Evolutionary conservation across 495 filamentous ascomycete species (phyloP).

Genomic region (Daldinia grandis): DNA sequence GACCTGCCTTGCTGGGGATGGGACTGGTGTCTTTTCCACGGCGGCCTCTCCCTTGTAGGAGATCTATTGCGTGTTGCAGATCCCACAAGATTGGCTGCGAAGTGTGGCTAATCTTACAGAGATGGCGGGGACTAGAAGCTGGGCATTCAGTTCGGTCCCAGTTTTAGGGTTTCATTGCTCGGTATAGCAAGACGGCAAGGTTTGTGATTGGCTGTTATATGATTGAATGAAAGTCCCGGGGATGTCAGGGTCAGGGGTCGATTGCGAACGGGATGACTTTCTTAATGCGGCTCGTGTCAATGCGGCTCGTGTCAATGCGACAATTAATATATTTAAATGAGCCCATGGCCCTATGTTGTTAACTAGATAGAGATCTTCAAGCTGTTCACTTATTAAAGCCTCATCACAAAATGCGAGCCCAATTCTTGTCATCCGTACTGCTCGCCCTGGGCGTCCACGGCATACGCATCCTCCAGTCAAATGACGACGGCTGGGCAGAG

Average conservation of each 20-base stretch:
- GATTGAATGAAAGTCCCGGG: not conserved
- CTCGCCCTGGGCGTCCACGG: constrained; percentile 38
- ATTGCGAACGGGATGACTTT: constrained; percentile 12
- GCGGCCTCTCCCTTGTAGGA: constrained; percentile 22
- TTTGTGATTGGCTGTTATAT: constrained; percentile 14
- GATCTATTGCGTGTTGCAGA: constrained; percentile 16
- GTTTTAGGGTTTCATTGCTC: constrained; percentile 25
- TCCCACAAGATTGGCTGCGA: constrained; percentile 32
- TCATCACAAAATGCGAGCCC: constrained; percentile 32
- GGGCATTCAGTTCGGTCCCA: constrained; percentile 9
- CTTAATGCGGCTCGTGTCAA: constrained; percentile 17
- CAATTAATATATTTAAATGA: constrained; percentile 27
- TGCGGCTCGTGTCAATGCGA: not conserved
- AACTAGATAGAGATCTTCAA: constrained; percentile 5
- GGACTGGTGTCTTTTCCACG: not conserved
- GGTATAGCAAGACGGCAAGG: constrained; percentile 19
- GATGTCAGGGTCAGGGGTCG: constrained; percentile 21
- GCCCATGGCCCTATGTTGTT: constrained; percentile 4
- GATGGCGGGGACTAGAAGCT: constrained; percentile 20
- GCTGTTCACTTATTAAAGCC: not conserved
- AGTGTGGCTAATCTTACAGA: constrained; percentile 23
- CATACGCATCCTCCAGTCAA: constrained; percentile 68
- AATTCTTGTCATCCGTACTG: constrained; percentile 20
- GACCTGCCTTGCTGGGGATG: constrained; percentile 21
- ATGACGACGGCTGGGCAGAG: constrained; percentile 79